Evolutionary conservation across 2,329 filamentous ascomycete species (phyloP), one percentile per base, ranked within the genome.

Genomic region (Parascedosporium putredinis): DNA sequence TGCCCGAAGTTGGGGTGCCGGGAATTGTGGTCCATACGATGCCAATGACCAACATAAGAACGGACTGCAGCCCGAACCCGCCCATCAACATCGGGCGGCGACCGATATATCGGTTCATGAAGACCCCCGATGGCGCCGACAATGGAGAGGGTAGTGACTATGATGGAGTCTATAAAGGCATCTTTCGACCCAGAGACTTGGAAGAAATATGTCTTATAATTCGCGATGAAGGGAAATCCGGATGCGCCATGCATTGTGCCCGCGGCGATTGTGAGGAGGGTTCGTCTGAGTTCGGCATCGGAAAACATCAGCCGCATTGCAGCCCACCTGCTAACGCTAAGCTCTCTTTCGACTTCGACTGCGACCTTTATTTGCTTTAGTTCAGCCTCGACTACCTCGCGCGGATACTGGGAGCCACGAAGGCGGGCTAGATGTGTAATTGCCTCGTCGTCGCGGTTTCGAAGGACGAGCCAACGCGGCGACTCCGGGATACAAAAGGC

Each of bases 181-280:
- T 20, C 38, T 45, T 49, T 40, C 16, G 44, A 51, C 6, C 50
- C 50, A 10, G 50, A 45, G 27, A 51, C 29, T 27, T 51, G 50
- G 50, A 51, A 51, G 44, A 51, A 51, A 38, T 51, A 51, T 14
- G 50, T 51, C 36, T 49, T 51, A 27, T 51, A 51, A 33, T 34
- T 44, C 9, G 50, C 38, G 36, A 51, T 47, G 45, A 51, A 51
- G 16, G 44, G 50, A 45, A 51, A 51, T 12, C 50, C 50, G n/a
- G 50, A 51, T 7, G 50, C 50, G 10, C 33, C 50, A 20, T 48
- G 45, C 45, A 51, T 48, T 16, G 45, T 48, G 22, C 50, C 50
- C 2, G 33, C 34, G 18, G 50, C 50, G 25, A 48, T 44, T 25
- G 44, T 48, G 23, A 51, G 50, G 5, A 51, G 50, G 14, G 50